These are phyloP conservation scores for Coniochaeta prunicola DNA, from an alignment of 2,329 filamentous ascomycete species.

Conservation along the genomic window DNA sequence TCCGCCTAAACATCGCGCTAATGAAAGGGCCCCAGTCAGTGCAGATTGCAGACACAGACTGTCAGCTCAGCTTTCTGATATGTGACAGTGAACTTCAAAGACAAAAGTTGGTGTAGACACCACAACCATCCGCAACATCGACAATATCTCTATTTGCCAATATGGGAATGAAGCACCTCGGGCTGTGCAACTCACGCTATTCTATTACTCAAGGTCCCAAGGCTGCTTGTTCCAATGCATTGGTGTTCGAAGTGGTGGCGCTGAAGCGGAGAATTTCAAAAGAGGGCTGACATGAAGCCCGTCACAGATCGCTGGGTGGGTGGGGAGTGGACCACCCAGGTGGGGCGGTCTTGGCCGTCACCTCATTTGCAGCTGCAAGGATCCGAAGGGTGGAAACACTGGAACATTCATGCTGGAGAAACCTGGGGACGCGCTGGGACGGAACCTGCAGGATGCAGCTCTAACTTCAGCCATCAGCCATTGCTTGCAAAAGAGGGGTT, in stretches of 20 bases:
- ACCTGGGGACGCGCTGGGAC: not conserved
- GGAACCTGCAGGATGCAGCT: not conserved
- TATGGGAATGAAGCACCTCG: not conserved
- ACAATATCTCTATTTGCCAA: not conserved
- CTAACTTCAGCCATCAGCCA: not conserved
- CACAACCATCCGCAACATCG: not conserved
- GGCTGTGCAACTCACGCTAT: not conserved
- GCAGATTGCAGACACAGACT: not conserved
- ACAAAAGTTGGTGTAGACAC: too few species aligned
- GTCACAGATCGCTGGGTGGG: not conserved
- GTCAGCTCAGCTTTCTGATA: not conserved
- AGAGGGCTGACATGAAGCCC: not conserved
- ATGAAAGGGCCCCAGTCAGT: not conserved
- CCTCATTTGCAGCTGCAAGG: not conserved
- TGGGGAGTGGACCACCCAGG: too few species aligned
- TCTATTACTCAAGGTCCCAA: not conserved
- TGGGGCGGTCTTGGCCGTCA: not conserved
- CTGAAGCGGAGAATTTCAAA: not conserved
- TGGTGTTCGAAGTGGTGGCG: not conserved
- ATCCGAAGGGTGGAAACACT: not conserved
- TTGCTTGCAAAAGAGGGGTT: not conserved
- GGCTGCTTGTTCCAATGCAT: not conserved
- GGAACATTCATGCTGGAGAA: not conserved
- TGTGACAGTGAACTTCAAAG: too few species aligned
- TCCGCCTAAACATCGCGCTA: not conserved